Evolutionary conservation across 1,284 basidiomycete genomes (phyloP).

Genomic region (Marasmius sp.): DNA sequence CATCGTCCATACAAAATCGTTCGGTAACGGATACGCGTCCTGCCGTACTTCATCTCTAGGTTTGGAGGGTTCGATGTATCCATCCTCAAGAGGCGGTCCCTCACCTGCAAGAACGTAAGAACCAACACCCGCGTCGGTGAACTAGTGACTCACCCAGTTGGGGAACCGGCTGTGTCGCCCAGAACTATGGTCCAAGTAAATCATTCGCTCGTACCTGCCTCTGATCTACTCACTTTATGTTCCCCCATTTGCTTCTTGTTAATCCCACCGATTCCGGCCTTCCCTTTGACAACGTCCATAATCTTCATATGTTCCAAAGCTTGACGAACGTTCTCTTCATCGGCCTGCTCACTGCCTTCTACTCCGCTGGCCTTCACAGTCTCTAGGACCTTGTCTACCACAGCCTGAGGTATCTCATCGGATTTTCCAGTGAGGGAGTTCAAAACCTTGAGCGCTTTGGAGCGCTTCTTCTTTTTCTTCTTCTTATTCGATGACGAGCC

Average conservation of each 20-base stretch:
- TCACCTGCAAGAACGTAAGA: slow-evolving; percentile 49
- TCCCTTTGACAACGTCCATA: slow-evolving; percentile 72
- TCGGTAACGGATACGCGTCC: slow-evolving; percentile 86
- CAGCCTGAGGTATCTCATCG: slow-evolving; percentile 53
- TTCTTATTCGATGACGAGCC: slow-evolving; percentile 51
- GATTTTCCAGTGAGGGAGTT: slow-evolving; percentile 48
- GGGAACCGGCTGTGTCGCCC: slow-evolving; percentile 94
- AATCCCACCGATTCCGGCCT: slow-evolving; percentile 63
- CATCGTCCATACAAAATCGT: slow-evolving; percentile 91
- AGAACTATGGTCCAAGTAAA: slow-evolving; percentile 63
- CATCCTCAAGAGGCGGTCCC: slow-evolving; percentile 69
- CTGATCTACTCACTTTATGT: slow-evolving; percentile 68
- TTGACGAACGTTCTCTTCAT: slow-evolving; percentile 58
- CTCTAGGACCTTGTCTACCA: slow-evolving; percentile 60
- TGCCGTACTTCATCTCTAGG: slow-evolving; percentile 80
- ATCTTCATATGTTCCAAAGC: slow-evolving; percentile 70
- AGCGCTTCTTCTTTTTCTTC: slow-evolving; percentile 78
- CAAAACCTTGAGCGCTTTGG: slow-evolving; percentile 58
- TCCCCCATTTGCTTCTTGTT: slow-evolving; percentile 80
- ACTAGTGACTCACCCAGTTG: slow-evolving; percentile 58
- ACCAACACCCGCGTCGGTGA: background rate
- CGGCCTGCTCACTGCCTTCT: slow-evolving; percentile 45
- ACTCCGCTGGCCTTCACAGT: slow-evolving; percentile 59
- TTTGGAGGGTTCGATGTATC: slow-evolving; percentile 86
- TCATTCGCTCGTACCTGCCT: background rate